phyloP scores from a whole-genome alignment of 1,284 basidiomycete genomes.

The Laetiporus sulphureus region DNA sequence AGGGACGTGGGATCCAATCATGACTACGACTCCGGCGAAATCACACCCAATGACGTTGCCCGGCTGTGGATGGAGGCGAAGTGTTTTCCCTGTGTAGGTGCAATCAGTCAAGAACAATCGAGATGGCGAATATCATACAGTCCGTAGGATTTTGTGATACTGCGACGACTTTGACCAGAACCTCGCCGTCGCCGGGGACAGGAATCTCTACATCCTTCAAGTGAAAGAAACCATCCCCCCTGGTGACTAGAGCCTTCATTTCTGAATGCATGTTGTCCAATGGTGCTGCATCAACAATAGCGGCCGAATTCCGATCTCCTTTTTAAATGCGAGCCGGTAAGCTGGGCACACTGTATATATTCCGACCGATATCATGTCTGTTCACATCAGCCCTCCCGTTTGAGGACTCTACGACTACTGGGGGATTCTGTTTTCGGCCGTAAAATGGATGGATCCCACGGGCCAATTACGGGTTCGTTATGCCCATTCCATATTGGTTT shows the following conservation, averaged over 20 bases:
- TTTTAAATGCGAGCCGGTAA: too few species aligned
- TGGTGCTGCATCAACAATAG: too few species aligned
- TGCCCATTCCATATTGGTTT: too few species aligned
- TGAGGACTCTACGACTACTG: too few species aligned
- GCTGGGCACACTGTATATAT: too few species aligned
- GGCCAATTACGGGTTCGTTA: too few species aligned
- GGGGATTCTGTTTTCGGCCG: too few species aligned
- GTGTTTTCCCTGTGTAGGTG: background rate
- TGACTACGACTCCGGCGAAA: conserved; percentile 24
- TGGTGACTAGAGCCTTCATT: conserved; percentile 5
- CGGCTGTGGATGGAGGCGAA: background rate
- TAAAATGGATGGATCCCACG: too few species aligned
- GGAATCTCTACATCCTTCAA: conserved; percentile 4
- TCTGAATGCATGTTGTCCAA: background rate
- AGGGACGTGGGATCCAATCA: conserved; percentile 22
- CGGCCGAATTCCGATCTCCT: too few species aligned
- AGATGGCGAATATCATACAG: background rate
- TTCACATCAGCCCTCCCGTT: too few species aligned
- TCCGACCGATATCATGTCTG: too few species aligned
- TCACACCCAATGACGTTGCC: conserved; percentile 17
- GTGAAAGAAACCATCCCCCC: background rate
- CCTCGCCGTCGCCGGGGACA: background rate
- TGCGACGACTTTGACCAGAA: conserved; percentile 6
- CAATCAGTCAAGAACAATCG: too few species aligned
- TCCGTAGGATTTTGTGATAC: conserved; percentile 8